phyloP scores from a whole-genome alignment of 371 early-diverging fungal genomes.

The Furculomyces boomerangus region DNA sequence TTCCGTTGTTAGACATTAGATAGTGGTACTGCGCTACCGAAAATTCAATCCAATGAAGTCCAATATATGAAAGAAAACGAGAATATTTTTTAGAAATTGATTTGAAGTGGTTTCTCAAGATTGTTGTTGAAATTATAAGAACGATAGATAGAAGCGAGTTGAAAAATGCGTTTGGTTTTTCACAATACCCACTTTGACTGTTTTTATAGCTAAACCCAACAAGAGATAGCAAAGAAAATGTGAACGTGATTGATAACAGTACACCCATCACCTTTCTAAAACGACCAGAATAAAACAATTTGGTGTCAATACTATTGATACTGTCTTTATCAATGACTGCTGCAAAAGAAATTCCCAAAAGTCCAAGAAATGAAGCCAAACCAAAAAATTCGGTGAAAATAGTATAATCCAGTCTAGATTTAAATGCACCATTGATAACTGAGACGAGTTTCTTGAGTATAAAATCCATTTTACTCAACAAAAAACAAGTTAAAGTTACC shows the following conservation, averaged over 20 bases:
- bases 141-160: too few relatives aligned
- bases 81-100: slow-evolving; percentile 30
- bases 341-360: background rate
- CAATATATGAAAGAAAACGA: slow-evolving; percentile 34
- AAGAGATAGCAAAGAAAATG: background rate
- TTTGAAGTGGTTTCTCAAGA: slow-evolving; percentile 42
- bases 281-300: background rate
- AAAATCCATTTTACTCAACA: slow-evolving; percentile 24
- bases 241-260: background rate
- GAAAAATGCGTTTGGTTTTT: background rate
- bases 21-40: slow-evolving; percentile 65
- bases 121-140: slow-evolving; percentile 32
- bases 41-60: slow-evolving; percentile 48
- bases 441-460: slow-evolving; percentile 25
- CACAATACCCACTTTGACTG: background rate
- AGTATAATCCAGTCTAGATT: slow-evolving; percentile 1
- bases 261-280: background rate
- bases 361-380: background rate
- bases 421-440: slow-evolving; percentile 19
- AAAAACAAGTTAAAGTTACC: slow-evolving; percentile 20
- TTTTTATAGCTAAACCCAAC: background rate
- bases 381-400: background rate
- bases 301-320: background rate
- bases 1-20: slow-evolving; percentile 55
- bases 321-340: background rate